Evolutionary conservation across 2,329 filamentous ascomycete species (phyloP).

Genomic region (Ophiocordyceps polyrhachis-furcata): DNA sequence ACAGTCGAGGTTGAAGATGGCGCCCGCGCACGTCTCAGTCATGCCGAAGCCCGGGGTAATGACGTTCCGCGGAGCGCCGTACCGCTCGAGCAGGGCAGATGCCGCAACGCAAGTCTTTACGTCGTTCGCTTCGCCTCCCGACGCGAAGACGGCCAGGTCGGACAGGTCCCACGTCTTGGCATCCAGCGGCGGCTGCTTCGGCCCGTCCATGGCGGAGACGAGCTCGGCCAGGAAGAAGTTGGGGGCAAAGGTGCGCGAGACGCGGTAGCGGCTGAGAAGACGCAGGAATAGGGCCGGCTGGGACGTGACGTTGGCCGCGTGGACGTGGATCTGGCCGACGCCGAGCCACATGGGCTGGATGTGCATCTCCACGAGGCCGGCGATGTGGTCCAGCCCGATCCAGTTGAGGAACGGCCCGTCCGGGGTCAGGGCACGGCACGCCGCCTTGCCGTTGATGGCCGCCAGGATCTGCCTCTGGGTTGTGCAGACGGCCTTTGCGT

Average conservation of each 20-base stretch:
- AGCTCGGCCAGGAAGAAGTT: constrained; percentile 17
- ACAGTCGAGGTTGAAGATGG: constrained; percentile 22
- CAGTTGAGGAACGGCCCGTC: constrained; percentile 24
- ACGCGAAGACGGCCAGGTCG: constrained; percentile 14
- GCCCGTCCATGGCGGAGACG: neutral
- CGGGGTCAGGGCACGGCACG: constrained; percentile 6
- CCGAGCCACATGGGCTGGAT: constrained; percentile 24
- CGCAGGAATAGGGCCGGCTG: constrained; percentile 19
- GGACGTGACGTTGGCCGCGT: constrained; percentile 19
- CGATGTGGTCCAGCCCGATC: constrained; percentile 35
- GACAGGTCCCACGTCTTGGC: constrained; percentile 6
- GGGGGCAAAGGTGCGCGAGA: constrained; percentile 25
- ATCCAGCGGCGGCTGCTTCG: neutral
- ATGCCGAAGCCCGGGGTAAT: constrained; percentile 26
- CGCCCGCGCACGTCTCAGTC: constrained; percentile 34
- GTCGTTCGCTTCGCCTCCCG: constrained; percentile 27
- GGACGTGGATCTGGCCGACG: constrained; percentile 26
- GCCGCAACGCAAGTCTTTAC: constrained; percentile 12
- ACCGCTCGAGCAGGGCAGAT: constrained; percentile 10
- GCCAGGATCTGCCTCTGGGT: constrained; percentile 22
- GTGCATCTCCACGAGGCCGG: constrained; percentile 30
- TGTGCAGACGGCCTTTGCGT: constrained; percentile 29
- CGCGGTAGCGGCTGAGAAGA: constrained; percentile 19
- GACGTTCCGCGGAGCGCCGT: constrained; percentile 14
- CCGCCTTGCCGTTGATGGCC: constrained; percentile 20